These are phyloP conservation scores for Nyctanthes arbortristis DNA, from an alignment of 257 asterid species.

Conservation along the genomic window DNA sequence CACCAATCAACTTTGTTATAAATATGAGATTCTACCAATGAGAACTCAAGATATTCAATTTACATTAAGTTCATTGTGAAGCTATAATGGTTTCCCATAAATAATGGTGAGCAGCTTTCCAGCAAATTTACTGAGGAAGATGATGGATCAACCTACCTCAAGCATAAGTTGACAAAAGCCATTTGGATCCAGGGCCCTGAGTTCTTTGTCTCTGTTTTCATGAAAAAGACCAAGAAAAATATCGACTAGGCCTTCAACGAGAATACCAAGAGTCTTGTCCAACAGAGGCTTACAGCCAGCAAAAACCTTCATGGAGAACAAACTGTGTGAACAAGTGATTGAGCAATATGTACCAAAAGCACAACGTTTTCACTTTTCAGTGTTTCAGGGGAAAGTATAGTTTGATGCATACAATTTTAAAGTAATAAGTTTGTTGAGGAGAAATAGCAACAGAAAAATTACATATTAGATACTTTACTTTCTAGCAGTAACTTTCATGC, in stretches of 20 bases:
- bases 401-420: slow-evolving; percentile 13
- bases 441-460: not conserved
- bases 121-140: slow-evolving; percentile 9
- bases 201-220: slow-evolving; percentile 63
- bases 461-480: slow-evolving; percentile 1
- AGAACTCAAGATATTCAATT: not conserved
- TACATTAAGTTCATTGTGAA: slow-evolving; percentile 9
- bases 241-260: slow-evolving; percentile 94
- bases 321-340: slow-evolving; percentile 14
- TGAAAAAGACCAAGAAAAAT: slow-evolving; percentile 78
- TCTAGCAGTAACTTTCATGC: not conserved
- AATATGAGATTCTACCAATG: not conserved
- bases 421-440: not conserved
- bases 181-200: slow-evolving; percentile 79
- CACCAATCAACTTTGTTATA: not conserved
- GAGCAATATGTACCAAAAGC: slow-evolving; percentile 10
- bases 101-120: not conserved
- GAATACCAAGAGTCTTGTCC: slow-evolving; percentile 93
- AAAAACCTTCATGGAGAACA: slow-evolving; percentile 60
- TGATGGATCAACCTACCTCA: slow-evolving; percentile 56
- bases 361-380: not conserved
- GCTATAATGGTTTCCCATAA: not conserved
- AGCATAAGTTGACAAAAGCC: slow-evolving; percentile 98
- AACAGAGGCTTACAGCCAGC: slow-evolving; percentile 91
- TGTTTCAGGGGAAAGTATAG: not conserved